A percentile compares a stretch with the other conserved stretches of the same genome.
Evolutionary conservation across 345 rosid genomes (phyloP).

Genomic region (Eucalyptus sp.): DNA sequence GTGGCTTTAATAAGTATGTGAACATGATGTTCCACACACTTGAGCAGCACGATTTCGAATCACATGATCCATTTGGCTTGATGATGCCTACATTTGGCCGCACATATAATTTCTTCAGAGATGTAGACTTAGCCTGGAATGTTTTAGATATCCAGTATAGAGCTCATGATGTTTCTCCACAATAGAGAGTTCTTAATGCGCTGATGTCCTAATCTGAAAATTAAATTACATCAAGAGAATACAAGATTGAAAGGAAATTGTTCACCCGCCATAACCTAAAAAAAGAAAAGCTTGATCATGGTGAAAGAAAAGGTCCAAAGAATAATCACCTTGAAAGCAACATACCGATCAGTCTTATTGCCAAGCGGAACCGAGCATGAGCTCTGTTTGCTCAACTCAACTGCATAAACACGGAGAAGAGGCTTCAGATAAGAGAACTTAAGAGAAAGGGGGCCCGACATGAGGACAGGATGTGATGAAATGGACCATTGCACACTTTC

Average conservation of each 20-base stretch:
- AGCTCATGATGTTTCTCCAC: background rate
- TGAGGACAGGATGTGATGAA: too few species aligned
- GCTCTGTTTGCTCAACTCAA: constrained; percentile 36
- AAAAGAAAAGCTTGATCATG: background rate
- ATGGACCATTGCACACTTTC: background rate
- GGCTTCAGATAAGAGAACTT: background rate
- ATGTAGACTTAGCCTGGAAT: background rate
- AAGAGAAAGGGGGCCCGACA: too few species aligned
- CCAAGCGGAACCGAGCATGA: constrained; percentile 19
- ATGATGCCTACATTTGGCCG: background rate
- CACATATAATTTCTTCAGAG: background rate
- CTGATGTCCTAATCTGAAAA: background rate
- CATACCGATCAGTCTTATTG: constrained; percentile 30
- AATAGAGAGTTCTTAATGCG: background rate
- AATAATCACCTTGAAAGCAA: constrained; percentile 39
- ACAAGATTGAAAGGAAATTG: background rate
- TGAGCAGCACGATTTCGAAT: background rate
- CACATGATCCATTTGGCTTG: background rate
- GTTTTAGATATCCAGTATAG: background rate
- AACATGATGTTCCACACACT: background rate
- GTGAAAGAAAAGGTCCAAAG: background rate
- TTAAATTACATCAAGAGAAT: background rate
- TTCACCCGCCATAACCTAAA: background rate
- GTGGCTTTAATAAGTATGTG: background rate
- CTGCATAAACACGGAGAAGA: background rate